phyloP scores from a whole-genome alignment of 2,329 filamentous ascomycete genomes.

The Alternaria triticimaculans region DNA sequence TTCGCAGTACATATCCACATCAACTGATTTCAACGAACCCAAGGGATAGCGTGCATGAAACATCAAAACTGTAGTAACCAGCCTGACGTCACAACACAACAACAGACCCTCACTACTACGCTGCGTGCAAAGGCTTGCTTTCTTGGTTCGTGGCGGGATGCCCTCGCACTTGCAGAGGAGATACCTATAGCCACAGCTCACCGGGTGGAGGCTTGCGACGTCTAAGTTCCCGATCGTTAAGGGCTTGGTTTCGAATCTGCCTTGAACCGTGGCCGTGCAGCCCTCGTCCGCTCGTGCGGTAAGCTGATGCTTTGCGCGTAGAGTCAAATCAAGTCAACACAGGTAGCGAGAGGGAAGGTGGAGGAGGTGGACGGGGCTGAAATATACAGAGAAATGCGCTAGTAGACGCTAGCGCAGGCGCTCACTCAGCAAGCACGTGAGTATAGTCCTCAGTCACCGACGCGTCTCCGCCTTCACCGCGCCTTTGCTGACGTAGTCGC shows the following conservation, averaged over 20 bases:
- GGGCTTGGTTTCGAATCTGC: background rate
- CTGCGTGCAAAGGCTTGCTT: background rate
- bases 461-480: background rate
- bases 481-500: background rate
- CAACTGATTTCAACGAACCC: background rate
- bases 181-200: background rate
- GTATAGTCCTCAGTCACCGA: background rate
- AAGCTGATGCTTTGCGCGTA: background rate
- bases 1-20: background rate
- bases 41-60: too few relatives aligned
- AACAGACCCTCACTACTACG: background rate
- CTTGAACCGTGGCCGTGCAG: background rate
- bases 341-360: background rate
- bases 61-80: too few relatives aligned
- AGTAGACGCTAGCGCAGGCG: background rate
- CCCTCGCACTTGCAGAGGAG: background rate
- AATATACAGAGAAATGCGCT: background rate
- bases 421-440: background rate
- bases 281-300: background rate
- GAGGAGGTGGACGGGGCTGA: background rate
- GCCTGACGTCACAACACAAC: background rate
- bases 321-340: background rate
- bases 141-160: background rate
- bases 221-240: background rate
- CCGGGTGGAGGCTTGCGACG: background rate